Percentiles rank a stretch among this genome's conserved stretches.
These are phyloP conservation scores for Aphanomyces cochlioides DNA, from an alignment of 352 stramenopile species.

Conservation along the genomic window DNA sequence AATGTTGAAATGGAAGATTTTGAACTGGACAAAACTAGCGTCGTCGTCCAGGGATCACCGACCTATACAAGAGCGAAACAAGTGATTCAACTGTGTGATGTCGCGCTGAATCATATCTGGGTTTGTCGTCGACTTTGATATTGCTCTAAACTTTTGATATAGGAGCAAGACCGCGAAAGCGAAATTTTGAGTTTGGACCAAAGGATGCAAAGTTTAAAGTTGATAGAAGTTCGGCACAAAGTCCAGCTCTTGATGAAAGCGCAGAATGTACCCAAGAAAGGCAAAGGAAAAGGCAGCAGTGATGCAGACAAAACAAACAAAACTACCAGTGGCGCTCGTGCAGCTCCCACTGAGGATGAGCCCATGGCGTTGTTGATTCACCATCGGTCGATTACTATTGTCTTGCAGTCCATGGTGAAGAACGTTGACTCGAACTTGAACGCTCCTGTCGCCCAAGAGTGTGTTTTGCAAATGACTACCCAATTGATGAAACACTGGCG, in stretches of 20 bases:
- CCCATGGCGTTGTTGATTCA: conserved; percentile 5
- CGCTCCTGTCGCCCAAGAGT: not conserved
- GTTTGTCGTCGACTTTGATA: conserved; percentile 2
- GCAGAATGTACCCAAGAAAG: not conserved
- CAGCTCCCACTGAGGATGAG: not conserved
- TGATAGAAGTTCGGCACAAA: conserved; percentile 13
- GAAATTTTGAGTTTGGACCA: not conserved
- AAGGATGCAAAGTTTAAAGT: conserved; percentile 5
- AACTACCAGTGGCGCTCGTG: not conserved
- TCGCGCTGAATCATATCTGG: conserved; percentile 25
- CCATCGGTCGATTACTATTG: conserved; percentile 17
- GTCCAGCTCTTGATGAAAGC: not conserved
- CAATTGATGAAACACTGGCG: conserved; percentile 3
- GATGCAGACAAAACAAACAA: not conserved
- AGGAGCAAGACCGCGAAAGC: not conserved
- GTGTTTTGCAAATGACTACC: conserved; percentile 11
- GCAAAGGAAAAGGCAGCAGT: not conserved
- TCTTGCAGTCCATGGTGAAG: conserved; percentile 4
- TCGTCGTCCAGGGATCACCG: not conserved
- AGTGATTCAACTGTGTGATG: conserved; percentile 20
- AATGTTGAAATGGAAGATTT: conserved; percentile 28
- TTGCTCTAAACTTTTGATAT: not conserved
- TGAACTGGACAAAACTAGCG: conserved; percentile 20
- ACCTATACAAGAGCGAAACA: conserved; percentile 10
- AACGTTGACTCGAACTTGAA: conserved; percentile 16